Base-by-base conservation (phyloP, 129 eudicot genomes). In the Mikania micrantha region DNA sequence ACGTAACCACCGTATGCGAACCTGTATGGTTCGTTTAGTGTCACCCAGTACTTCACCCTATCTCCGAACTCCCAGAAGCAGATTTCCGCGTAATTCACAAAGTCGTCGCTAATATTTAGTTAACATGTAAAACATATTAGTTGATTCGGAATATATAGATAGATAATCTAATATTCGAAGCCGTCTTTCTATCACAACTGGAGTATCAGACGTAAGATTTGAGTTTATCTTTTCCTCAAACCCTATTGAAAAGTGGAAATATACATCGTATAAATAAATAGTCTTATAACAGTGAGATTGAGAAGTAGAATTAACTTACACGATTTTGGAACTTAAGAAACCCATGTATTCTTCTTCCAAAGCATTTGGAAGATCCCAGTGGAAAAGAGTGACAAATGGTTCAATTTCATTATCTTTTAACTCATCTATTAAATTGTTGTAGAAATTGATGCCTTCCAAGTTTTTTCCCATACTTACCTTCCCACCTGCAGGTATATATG, bases 31-130 rank as follows among this genome's bases (percentile, higher is more conserved):
- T 83, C 88, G 17, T 83, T 80, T 4, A 79, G 2, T 2, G 85
- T 80, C 70, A 69, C 67, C 88, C 88, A 76, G 44, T 72, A 32
- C 72, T 67, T 79, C 34, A 83, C 84, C 8, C 84, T 71, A 17
- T 83, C 84, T 7, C 88, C 88, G 47, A 80, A 83, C 44, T 71
- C 70, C 73, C 73, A 57, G 22, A 75, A 75, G 19, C 81, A 80
- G 29, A 75, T 42, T 27, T 75, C 84, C 20, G 63, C 81, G 17
- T 64, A 80, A 19, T 47, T 64, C 4, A 52, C 61, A 31, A 75
- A 75, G 31, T 71, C 81, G 0, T 71, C 65, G 58, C 81, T 80
- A 38, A 27, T 32, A 29, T 29, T 29, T 2, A 25, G 38, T 56
- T 25, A 12, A 27, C 5, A 5, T 56, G 4, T 12, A 27, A 17